Conservation (phyloP, 1,139 yeast genomes). For the Protomyces inundatus region DNA sequence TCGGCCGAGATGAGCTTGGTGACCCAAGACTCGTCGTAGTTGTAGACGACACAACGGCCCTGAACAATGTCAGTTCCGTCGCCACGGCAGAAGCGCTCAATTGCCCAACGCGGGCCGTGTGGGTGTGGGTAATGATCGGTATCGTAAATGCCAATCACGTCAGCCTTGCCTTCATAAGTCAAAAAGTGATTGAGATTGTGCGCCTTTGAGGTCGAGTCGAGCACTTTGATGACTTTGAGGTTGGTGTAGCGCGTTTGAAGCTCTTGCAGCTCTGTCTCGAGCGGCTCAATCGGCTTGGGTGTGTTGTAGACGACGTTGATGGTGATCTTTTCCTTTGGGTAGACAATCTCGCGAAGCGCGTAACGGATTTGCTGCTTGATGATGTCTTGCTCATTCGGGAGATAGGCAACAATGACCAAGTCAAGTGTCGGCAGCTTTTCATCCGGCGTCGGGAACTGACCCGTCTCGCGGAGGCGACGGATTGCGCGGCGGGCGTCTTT, state of each 20-base stretch:
- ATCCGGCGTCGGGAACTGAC: constrained; percentile 24
- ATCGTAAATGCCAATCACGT: constrained; percentile 25
- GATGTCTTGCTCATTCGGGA: constrained; percentile 24
- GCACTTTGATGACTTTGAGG: constrained; percentile 19
- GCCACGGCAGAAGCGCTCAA: constrained; percentile 24
- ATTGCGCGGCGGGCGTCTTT: constrained; percentile 24
- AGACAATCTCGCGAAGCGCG: constrained; percentile 23
- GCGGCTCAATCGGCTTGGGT: constrained; percentile 21
- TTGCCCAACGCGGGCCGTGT: constrained; percentile 24
- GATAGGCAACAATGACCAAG: constrained; percentile 23
- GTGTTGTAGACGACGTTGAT: constrained; percentile 25
- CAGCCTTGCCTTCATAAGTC: constrained; percentile 19
- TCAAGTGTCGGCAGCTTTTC: constrained; percentile 21
- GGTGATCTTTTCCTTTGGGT: constrained; percentile 25
- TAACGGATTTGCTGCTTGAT: constrained; percentile 26
- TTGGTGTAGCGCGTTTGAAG: constrained; percentile 11
- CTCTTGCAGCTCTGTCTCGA: constrained; percentile 20
- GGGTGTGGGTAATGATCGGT: constrained; percentile 25
- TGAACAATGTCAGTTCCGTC: constrained; percentile 24
- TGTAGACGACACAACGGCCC: constrained; percentile 25
- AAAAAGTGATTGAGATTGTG: constrained; percentile 20
- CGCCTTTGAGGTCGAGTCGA: constrained; percentile 19
- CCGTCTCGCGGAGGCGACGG: constrained; percentile 23
- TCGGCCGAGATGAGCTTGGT: constrained; percentile 25
- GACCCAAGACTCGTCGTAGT: constrained; percentile 25